These are phyloP conservation scores for Ogataea methanolica DNA, from an alignment of 805 yeast genomes.

Conservation along the genomic window DNA sequence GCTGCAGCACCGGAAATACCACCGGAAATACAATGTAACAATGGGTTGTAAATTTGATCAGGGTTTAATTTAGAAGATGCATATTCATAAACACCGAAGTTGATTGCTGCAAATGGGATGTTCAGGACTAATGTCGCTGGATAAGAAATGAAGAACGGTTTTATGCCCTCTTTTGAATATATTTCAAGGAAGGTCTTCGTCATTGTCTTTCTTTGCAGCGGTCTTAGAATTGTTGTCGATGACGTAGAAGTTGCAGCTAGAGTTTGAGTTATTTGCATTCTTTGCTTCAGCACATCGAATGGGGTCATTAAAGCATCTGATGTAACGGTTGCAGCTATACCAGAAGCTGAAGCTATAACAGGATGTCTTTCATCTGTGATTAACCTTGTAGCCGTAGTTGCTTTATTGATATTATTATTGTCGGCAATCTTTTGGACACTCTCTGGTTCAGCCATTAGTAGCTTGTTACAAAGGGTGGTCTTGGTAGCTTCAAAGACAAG, in stretches of 20 bases:
- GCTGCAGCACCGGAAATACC: slow-evolving; percentile 93
- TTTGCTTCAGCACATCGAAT: slow-evolving; percentile 89
- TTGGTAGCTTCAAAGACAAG: slow-evolving; percentile 87
- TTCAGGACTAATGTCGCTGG: slow-evolving; percentile 91
- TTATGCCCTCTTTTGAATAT: slow-evolving; percentile 58
- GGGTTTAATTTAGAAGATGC: slow-evolving; percentile 80
- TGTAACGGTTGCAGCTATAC: slow-evolving; percentile 87
- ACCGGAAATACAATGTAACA: slow-evolving; percentile 88
- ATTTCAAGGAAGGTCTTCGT: slow-evolving; percentile 28
- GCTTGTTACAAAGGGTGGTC: slow-evolving; percentile 42
- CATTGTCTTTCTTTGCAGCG: background rate
- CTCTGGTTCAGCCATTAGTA: slow-evolving; percentile 24
- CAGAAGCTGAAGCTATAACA: slow-evolving; percentile 78
- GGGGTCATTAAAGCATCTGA: slow-evolving; percentile 97
- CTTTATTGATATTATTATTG: slow-evolving; percentile 18
- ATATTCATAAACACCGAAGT: slow-evolving; percentile 89
- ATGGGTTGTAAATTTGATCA: slow-evolving; percentile 72
- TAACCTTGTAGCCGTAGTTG: slow-evolving; percentile 27
- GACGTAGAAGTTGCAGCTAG: background rate
- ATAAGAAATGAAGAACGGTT: slow-evolving; percentile 86
- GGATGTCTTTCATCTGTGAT: slow-evolving; percentile 72
- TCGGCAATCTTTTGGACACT: background rate
- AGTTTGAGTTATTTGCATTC: slow-evolving; percentile 64
- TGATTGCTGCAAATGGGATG: slow-evolving; percentile 91
- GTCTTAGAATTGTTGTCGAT: too few relatives aligned